Evolutionary conservation across 2,329 filamentous ascomycete species (phyloP).

Genomic region (Alternaria ethzedia): DNA sequence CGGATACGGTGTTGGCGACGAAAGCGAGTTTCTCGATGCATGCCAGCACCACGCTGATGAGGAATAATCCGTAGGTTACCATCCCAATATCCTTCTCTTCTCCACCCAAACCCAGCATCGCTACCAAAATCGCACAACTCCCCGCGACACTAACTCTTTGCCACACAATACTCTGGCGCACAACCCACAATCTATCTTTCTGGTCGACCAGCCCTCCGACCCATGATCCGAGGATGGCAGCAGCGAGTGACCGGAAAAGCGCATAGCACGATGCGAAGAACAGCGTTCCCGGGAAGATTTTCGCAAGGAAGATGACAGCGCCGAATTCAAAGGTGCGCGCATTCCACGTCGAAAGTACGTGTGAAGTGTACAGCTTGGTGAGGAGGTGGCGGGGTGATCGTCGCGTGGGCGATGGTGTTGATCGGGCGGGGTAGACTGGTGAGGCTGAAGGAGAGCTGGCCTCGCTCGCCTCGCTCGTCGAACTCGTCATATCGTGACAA

Average conservation of each 20-base stretch:
- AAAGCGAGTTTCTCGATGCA: constrained; percentile 73
- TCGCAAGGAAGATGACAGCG: constrained; percentile 56
- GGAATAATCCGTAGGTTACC: constrained; percentile 38
- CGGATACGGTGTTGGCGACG: constrained; percentile 69
- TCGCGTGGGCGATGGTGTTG: constrained; percentile 2
- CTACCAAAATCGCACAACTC: constrained; percentile 39
- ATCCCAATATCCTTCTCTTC: constrained; percentile 8
- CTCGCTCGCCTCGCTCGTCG: too few species aligned
- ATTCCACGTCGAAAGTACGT: constrained; percentile 59
- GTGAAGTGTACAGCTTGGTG: constrained; percentile 53
- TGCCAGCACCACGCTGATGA: constrained; percentile 59
- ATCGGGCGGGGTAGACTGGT: constrained; percentile 10
- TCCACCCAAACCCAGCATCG: constrained; percentile 17
- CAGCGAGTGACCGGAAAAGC: constrained; percentile 63
- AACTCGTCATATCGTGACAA: neutral
- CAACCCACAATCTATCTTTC: constrained; percentile 48
- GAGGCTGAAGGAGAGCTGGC: too few species aligned
- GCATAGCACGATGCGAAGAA: constrained; percentile 74
- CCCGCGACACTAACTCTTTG: constrained; percentile 42
- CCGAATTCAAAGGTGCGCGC: constrained; percentile 58
- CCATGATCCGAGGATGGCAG: constrained; percentile 64
- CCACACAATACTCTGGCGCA: constrained; percentile 51
- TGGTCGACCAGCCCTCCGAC: constrained; percentile 67
- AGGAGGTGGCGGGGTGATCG: constrained; percentile 26
- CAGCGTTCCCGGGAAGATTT: constrained; percentile 61